Conservation (phyloP, 2,329 filamentous ascomycete genomes). For the Drechslerella coelobrocha region DNA sequence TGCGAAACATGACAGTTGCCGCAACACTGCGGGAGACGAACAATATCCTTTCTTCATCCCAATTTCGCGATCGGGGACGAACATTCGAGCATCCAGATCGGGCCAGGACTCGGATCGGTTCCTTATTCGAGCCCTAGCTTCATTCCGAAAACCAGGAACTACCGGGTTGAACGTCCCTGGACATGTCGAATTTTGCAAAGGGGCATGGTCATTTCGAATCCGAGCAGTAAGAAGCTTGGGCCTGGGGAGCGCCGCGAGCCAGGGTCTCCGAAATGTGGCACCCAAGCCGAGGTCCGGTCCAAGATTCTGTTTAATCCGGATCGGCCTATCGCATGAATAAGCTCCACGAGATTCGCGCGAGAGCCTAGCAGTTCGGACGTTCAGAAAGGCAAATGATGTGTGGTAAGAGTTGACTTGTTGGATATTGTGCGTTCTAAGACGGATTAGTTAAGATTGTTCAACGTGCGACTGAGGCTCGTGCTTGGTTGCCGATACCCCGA, state of each 20-base stretch:
- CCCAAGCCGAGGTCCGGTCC: neutral
- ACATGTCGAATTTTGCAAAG: conserved; percentile 36
- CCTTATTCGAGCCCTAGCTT: conserved; percentile 44
- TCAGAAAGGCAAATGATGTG: too few species aligned
- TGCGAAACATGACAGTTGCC: conserved; percentile 18
- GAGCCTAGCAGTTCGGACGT: too few species aligned
- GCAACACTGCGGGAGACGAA: conserved; percentile 28
- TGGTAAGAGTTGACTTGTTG: too few species aligned
- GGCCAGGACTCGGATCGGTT: conserved; percentile 20
- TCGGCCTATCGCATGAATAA: too few species aligned
- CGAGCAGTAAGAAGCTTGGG: conserved; percentile 14
- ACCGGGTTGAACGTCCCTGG: conserved; percentile 3
- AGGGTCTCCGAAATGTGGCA: neutral
- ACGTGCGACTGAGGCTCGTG: too few species aligned
- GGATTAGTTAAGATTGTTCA: too few species aligned
- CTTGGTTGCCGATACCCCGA: too few species aligned
- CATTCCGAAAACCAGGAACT: conserved; percentile 32
- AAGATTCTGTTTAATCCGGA: neutral
- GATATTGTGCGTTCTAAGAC: too few species aligned
- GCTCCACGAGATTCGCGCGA: too few species aligned
- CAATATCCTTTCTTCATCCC: conserved; percentile 25
- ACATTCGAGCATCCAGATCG: conserved; percentile 26
- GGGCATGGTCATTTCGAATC: conserved; percentile 38
- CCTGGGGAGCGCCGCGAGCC: conserved; percentile 7
- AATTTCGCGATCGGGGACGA: conserved; percentile 44